phyloP scores from a whole-genome alignment of 495 filamentous ascomycete genomes.

The Saxophila tyrrhenica region DNA sequence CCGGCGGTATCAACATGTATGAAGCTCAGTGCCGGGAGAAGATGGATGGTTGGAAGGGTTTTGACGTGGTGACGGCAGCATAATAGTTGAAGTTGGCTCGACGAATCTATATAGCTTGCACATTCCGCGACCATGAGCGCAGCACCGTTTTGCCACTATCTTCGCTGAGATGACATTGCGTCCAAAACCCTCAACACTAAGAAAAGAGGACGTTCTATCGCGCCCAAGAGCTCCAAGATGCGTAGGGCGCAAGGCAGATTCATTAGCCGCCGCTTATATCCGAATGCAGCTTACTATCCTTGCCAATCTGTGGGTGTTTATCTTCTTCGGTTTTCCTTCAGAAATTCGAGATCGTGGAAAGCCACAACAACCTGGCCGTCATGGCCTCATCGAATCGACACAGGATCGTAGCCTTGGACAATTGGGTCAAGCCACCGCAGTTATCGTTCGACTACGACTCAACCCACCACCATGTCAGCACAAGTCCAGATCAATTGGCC shows the following conservation, averaged over 20 bases:
- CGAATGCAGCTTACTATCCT: no score
- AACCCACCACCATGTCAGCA: neutral
- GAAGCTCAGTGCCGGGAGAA: conserved; percentile 17
- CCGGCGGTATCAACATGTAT: conserved; percentile 20
- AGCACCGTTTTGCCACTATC: neutral
- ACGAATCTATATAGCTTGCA: neutral
- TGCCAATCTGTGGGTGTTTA: no score
- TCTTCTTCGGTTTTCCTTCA: no score
- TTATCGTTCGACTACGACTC: conserved; percentile 5
- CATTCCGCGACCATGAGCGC: neutral
- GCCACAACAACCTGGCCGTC: no score
- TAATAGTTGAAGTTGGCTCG: no score
- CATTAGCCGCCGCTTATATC: no score
- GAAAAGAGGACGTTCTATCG: no score
- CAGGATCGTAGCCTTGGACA: conserved; percentile 12
- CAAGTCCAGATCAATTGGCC: conserved; percentile 21
- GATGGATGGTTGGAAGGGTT: conserved; percentile 23
- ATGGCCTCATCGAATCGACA: neutral
- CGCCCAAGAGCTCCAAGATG: no score
- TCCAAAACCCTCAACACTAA: no score
- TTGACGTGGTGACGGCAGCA: conserved; percentile 13
- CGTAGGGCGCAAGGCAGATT: no score
- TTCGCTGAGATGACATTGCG: no score
- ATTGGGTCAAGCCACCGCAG: conserved; percentile 3
- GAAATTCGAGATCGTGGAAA: no score